Base-by-base conservation (phyloP, 2,329 filamentous ascomycete genomes). In the Nigrospora oryzae region DNA sequence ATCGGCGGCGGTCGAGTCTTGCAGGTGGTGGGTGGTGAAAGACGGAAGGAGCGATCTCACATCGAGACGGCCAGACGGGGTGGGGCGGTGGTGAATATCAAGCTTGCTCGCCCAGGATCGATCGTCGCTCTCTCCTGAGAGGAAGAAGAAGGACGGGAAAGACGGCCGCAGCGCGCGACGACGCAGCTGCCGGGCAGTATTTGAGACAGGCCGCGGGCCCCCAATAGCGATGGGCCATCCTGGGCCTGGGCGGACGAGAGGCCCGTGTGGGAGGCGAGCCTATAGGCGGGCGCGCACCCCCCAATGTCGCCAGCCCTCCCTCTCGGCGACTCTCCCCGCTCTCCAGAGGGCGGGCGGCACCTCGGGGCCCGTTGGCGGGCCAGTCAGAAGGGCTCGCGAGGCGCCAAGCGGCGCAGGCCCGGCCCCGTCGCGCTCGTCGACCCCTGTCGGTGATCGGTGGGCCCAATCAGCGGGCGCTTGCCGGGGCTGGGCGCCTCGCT, bases 401-500 rank as follows among this genome's bases (percentile, higher is more conserved):
- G 56, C 60, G 58, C 58, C 55, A 30, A 53, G 47, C 54, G 45
- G 54, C 53, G 56, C 59, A 54, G 53, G 43, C 45, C 43, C 48
- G 38, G 38, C 35, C 38, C 40, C 4, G 28, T 36, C 41, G 23
- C 35, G 42, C 17, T 11, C 13, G 8, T 23, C 4, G 36, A 38
- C 38, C 42, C 45, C n/a, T 47, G 45, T 35, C 42, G 38, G 15
- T 43, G 44, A 52, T 51, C 51, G 36, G 37, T 28, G 49, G n/a
- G 38, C 46, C 59, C 60, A 62, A 61, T 61, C 44, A 46, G 47
- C 52, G 44, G 49, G 42, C 38, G 43, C 37, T 42, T 44, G 41
- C 45, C 44, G 36, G n/a, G 43, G 43, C 42, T 54, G 45, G 54
- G 58, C 58, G 57, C 58, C 51, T 54, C 60, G 58, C 60, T 52